phyloP scores from a whole-genome alignment of 139 green algal species.

The Chlorella sorokiniana region DNA sequence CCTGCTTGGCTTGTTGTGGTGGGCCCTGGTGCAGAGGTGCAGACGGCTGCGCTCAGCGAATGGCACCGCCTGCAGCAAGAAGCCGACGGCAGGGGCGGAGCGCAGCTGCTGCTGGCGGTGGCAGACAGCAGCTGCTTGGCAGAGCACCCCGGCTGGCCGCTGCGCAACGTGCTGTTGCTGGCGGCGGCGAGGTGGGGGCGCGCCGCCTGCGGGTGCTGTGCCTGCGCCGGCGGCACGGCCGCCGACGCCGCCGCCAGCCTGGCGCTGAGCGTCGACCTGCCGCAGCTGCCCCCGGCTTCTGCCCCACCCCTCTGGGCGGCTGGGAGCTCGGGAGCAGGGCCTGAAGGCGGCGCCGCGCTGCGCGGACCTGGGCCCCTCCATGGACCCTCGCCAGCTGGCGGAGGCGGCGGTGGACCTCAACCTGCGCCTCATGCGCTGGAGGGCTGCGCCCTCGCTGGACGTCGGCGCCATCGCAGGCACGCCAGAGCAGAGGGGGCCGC shows the following conservation, averaged over 20 bases:
- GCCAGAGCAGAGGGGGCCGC: neutral
- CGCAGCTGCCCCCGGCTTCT: conserved; percentile 36
- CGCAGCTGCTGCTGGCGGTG: conserved; percentile 59
- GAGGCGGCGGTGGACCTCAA: conserved; percentile 88
- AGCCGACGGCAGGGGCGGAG: neutral
- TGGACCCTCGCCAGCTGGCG: conserved; percentile 78
- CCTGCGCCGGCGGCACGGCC: conserved; percentile 56
- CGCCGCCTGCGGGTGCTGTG: conserved; percentile 71
- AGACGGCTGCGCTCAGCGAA: neutral
- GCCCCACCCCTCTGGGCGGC: conserved; percentile 45
- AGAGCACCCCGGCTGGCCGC: conserved; percentile 76
- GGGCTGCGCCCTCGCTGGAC: conserved; percentile 82
- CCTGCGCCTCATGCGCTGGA: conserved; percentile 96
- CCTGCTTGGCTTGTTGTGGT: neutral
- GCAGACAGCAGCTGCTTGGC: conserved; percentile 68
- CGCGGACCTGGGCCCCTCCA: conserved; percentile 63
- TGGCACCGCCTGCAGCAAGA: conserved; percentile 5
- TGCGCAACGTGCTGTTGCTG: conserved; percentile 88
- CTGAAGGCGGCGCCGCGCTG: conserved; percentile 53
- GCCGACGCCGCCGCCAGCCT: conserved; percentile 45
- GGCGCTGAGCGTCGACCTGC: conserved; percentile 56
- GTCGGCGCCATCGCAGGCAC: conserved; percentile 53
- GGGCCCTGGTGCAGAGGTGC: neutral
- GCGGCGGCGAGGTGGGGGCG: conserved; percentile 46
- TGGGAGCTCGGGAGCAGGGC: conserved; percentile 80